Evolutionary conservation across 163 green algal genomes (phyloP), one percentile per base, ranked within the genome.

Genomic region (Volvox carteri): DNA sequence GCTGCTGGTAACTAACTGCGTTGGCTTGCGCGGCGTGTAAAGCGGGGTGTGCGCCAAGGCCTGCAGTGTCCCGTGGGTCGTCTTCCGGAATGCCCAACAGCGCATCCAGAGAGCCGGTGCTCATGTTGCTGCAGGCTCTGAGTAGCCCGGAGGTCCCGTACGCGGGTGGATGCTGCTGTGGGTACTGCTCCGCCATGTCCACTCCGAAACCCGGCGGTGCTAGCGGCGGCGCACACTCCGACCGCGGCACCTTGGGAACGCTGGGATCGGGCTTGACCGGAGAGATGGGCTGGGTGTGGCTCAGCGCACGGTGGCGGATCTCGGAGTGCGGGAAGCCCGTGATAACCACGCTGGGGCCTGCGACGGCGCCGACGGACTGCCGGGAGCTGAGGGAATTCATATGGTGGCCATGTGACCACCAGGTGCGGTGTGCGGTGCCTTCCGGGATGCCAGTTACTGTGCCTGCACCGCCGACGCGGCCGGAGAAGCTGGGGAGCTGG

Each of bases 101-200:
- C 50, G 37, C 83, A 25, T 39, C 68, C 1, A 88, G 23, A 1
- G 83, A 81, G 3, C 46, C 35, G 37, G 83, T 88, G 50, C 68
- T 75, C 19, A 81, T 67, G 68, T 65, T 88, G 83, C 83, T 83
- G 83, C 68, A 62, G 2, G 81, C 62, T n/a, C 37, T 41, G 9
- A n/a, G n/a, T n/a, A n/a, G n/a, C n/a, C 67, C 79, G 14, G 52
- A 33, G 60, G 33, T 25, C 2, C 35, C 52, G 39, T 60, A 75
- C 18, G 75, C 37, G 0, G 25, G 78, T n/a, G n/a, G n/a, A n/a
- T n/a, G n/a, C n/a, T n/a, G n/a, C n/a, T n/a, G n/a, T n/a, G n/a
- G n/a, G n/a, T n/a, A n/a, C 78, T 30, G 39, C 23, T 74, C 52
- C 4, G 19, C 37, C 6, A 41, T 28, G 78, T 56, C 16, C 1